Conservation (phyloP, 495 filamentous ascomycete genomes). For the Aspergillus hancockii region DNA sequence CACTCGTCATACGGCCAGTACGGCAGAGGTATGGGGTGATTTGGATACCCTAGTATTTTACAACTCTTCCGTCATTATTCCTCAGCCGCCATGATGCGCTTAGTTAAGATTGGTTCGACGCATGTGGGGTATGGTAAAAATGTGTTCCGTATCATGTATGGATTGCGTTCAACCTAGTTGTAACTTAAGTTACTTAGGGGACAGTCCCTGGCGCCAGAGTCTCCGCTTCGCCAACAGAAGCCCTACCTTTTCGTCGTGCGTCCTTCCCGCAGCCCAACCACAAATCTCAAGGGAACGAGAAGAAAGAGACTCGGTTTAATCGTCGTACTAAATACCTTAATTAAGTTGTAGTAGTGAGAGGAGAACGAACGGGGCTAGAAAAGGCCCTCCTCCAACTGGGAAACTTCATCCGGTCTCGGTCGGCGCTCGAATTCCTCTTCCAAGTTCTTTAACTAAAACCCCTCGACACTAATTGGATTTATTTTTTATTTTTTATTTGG, state of each 20-base stretch:
- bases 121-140: conserved; percentile 3
- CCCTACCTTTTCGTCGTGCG: conserved; percentile 19
- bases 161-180: not conserved
- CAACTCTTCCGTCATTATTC: not conserved
- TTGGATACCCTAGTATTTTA: conserved; percentile 14
- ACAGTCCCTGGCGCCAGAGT: conserved; percentile 26
- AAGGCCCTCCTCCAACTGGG: conserved; percentile 6
- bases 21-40: conserved; percentile 10
- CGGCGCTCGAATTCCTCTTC: conserved; percentile 25
- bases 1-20: conserved; percentile 10
- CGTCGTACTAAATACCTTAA: conserved; percentile 4
- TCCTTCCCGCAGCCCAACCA: conserved; percentile 13
- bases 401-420: conserved; percentile 18
- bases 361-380: not conserved
- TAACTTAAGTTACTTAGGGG: not conserved
- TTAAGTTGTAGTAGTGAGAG: conserved; percentile 5
- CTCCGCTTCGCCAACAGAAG: conserved; percentile 23
- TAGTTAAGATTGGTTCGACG: not conserved
- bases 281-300: conserved; percentile 4
- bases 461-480: conserved; percentile 14
- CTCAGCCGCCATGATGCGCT: not conserved
- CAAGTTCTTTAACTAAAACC: conserved; percentile 14
- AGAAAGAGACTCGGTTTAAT: conserved; percentile 5
- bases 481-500: not conserved
- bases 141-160: conserved; percentile 11